Base-by-base conservation (phyloP, 2,329 filamentous ascomycete species). In the Fonsecaea erecta region DNA sequence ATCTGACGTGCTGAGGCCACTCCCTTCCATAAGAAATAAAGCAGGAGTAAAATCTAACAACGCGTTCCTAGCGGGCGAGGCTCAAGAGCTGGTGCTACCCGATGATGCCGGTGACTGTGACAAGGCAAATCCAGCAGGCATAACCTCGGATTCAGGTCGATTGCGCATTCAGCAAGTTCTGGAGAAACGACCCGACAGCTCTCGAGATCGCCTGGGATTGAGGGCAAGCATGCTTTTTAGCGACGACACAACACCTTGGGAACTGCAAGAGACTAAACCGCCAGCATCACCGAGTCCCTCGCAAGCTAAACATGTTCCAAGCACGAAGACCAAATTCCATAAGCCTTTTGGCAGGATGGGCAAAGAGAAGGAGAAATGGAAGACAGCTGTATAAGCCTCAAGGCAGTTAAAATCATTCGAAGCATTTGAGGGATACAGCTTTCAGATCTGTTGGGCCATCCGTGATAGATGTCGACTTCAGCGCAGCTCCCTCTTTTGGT, bases 1-100 rank as follows among this genome's bases (percentile, higher is more conserved):
- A 18, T 40, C 60, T 24, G 61, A 46, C 12, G 53, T 52, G 30
- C 24, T 62, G 30, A 46, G 34, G 8, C 30, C 53, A 21, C 52
- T 59, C 28, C 14, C 56, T 28, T 12, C 37, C 5, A 26, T 28
- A 5, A 60, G 63, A 51, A 56, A 53, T n/a, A 65, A 63, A 34
- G 51, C 54, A 21, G 26, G 35, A 12, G 12, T 18, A 11, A 16
- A 40, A 35, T 2, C 57, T 4, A 62, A 43, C 55, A 52, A 56
- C 34, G 69, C 54, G 3, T 72, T 72, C 52, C 62, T 71, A 12
- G 70, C 70, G 16, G 70, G 69, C 14, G 71, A 72, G 59, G 71
- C 71, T 21, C 64, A 61, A 52, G 65, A 63, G 59, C 37, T 70
- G 48, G 55, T 60, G 43, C 21, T 70, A 24, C 55, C 65, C 16